Percentiles rank a stretch among this genome's conserved stretches.
These are phyloP conservation scores for Aspergillus novoparasiticus DNA, from an alignment of 2,329 filamentous ascomycete genomes.

Conservation along the genomic window DNA sequence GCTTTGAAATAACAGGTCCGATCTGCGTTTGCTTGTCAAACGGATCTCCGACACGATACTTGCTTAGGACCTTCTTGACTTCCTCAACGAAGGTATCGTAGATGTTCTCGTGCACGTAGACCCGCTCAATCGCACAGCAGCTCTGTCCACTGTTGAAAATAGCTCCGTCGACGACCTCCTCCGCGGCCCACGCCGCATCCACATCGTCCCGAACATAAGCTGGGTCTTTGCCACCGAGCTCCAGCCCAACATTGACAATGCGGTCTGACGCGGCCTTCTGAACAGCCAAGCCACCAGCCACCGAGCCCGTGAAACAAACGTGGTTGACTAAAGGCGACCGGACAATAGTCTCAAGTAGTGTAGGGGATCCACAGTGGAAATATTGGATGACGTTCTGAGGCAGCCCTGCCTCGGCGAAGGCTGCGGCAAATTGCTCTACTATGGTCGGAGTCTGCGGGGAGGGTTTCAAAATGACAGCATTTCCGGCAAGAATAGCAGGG, in stretches of 20 bases:
- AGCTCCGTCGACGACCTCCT: conserved; percentile 93
- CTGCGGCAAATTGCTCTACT: conserved; percentile 76
- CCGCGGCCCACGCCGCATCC: conserved; percentile 86
- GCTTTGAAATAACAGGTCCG: conserved; percentile 84
- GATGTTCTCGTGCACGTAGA: conserved; percentile 85
- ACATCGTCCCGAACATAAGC: conserved; percentile 87
- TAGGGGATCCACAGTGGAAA: conserved; percentile 83
- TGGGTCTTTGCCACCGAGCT: conserved; percentile 93
- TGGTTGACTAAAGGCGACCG: conserved; percentile 74
- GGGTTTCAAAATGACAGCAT: conserved; percentile 90
- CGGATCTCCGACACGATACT: conserved; percentile 88
- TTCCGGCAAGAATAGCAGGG: conserved; percentile 86
- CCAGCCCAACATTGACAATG: conserved; percentile 81
- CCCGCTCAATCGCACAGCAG: conserved; percentile 88
- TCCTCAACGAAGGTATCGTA: conserved; percentile 81
- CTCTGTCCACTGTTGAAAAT: conserved; percentile 99
- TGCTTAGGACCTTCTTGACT: conserved; percentile 75
- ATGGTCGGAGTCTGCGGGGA: conserved; percentile 94
- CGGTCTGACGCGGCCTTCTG: conserved; percentile 83
- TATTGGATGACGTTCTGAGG: conserved; percentile 84
- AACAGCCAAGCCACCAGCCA: conserved; percentile 81
- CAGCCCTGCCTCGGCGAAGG: conserved; percentile 79
- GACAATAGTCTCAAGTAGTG: conserved; percentile 75
- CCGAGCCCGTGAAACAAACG: conserved; percentile 92
- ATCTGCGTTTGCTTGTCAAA: conserved; percentile 76